Evolutionary conservation across 1,139 yeast species (phyloP).

Genomic region (Ogataea hybrid): DNA sequence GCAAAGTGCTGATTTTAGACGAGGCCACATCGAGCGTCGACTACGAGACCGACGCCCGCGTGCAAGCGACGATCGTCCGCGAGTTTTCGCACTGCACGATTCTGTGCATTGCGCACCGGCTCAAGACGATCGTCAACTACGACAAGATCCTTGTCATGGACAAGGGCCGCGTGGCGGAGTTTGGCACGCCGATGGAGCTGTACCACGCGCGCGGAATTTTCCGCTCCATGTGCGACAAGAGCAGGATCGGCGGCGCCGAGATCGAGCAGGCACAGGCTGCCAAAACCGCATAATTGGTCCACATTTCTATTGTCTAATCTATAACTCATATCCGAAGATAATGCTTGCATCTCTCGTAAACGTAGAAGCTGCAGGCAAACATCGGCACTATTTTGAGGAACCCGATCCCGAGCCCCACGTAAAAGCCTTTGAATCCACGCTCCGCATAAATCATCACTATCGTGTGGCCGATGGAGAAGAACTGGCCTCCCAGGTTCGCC

Average conservation of each 20-base stretch:
- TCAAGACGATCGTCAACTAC: slow-evolving; percentile 50
- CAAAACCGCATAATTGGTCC: background rate
- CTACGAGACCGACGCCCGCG: slow-evolving; percentile 52
- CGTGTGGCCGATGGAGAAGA: slow-evolving; percentile 51
- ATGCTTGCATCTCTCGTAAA: slow-evolving; percentile 80
- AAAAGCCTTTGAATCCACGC: slow-evolving; percentile 81
- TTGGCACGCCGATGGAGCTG: slow-evolving; percentile 46
- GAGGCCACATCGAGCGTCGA: slow-evolving; percentile 60
- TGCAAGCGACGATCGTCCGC: slow-evolving; percentile 45
- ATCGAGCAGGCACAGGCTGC: slow-evolving; percentile 7
- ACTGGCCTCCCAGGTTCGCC: slow-evolving; percentile 54
- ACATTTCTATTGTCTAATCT: background rate
- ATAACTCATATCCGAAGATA: slow-evolving; percentile 19
- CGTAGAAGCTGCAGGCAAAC: slow-evolving; percentile 96
- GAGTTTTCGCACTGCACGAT: slow-evolving; percentile 49
- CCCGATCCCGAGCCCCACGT: slow-evolving; percentile 93
- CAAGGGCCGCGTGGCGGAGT: slow-evolving; percentile 48
- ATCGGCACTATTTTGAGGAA: slow-evolving; percentile 93
- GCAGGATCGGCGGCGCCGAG: slow-evolving; percentile 28
- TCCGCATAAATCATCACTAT: slow-evolving; percentile 61
- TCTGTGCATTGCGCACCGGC: slow-evolving; percentile 55
- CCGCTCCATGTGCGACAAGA: slow-evolving; percentile 37
- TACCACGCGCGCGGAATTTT: slow-evolving; percentile 36
- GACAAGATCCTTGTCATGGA: slow-evolving; percentile 54
- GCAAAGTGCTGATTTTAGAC: slow-evolving; percentile 50